Percentiles rank a stretch among this genome's conserved stretches.
These are phyloP conservation scores for Schoenoplectus tabernaemontani DNA, from an alignment of 202 grass and related monocot species.

Conservation along the genomic window DNA sequence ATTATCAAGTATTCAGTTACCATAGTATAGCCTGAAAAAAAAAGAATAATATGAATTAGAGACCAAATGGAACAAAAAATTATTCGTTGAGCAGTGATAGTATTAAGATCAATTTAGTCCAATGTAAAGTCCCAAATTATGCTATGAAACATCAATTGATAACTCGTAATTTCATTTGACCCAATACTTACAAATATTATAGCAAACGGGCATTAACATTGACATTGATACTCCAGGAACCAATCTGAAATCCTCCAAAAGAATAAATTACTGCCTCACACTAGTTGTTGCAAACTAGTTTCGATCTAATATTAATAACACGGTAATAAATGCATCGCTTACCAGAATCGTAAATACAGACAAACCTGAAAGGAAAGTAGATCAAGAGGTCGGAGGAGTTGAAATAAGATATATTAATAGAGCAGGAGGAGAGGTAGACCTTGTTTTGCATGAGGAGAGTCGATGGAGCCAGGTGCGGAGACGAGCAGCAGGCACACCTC, in stretches of 20 bases:
- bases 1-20: neutral
- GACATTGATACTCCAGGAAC: neutral
- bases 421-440: constrained; percentile 25
- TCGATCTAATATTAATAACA: neutral
- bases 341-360: neutral
- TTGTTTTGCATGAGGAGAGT: constrained; percentile 62
- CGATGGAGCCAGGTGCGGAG: constrained; percentile 35
- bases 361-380: constrained; percentile 2
- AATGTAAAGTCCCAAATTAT: too few species aligned
- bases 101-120: neutral
- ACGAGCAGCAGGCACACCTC: constrained; percentile 19
- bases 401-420: neutral
- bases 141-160: too few species aligned
- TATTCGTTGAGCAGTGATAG: neutral
- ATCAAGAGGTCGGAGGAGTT: neutral
- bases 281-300: neutral
- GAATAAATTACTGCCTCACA: neutral
- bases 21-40: neutral
- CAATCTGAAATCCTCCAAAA: neutral
- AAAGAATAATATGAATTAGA: neutral
- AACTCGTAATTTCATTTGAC: too few species aligned
- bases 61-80: neutral
- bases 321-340: neutral
- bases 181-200: neutral
- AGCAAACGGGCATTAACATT: neutral